Evolutionary conservation across 2,329 filamentous ascomycete genomes (phyloP).

Genomic region (Trichophyton rubrum): DNA sequence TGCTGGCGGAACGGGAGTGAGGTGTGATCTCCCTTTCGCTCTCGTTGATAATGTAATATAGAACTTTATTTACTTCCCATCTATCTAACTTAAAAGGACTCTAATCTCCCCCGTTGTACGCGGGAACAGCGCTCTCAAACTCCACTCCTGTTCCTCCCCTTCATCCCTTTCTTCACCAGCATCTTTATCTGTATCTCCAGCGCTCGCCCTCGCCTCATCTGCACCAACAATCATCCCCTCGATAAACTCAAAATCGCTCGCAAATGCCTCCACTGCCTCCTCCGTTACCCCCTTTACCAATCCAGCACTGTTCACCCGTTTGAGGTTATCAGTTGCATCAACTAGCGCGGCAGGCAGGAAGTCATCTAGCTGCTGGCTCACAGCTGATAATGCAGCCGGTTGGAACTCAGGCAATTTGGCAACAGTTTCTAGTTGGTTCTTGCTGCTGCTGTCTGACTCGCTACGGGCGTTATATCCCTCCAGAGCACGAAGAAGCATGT

Average conservation of each 20-base stretch:
- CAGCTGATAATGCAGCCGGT: conserved; percentile 47
- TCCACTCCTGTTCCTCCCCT: conserved; percentile 25
- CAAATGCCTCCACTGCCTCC: conserved; percentile 71
- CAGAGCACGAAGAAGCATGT: conserved; percentile 49
- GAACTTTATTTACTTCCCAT: background rate
- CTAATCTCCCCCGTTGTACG: conserved; percentile 52
- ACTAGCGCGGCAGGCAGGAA: conserved; percentile 88
- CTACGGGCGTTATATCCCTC: conserved; percentile 25
- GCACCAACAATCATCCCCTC: conserved; percentile 49
- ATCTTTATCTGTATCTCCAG: too few species aligned
- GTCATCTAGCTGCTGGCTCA: conserved; percentile 68
- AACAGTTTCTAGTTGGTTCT: conserved; percentile 42
- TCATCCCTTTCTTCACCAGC: conserved; percentile 16
- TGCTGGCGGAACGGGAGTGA: background rate
- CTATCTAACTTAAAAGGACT: conserved; percentile 44
- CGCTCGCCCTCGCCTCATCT: conserved; percentile 36
- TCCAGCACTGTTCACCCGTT: conserved; percentile 56
- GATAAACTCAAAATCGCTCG: conserved; percentile 64
- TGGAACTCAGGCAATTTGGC: conserved; percentile 45
- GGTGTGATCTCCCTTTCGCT: background rate
- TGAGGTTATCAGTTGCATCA: conserved; percentile 75
- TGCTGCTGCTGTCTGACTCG: conserved; percentile 10
- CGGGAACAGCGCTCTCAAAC: conserved; percentile 48
- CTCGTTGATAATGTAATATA: background rate
- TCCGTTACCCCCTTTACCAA: conserved; percentile 67